Evolutionary conservation across 371 early-diverging fungal genomes (phyloP), one percentile per base, ranked within the genome.

Genomic region (Paraphysoderma sedebokerense): DNA sequence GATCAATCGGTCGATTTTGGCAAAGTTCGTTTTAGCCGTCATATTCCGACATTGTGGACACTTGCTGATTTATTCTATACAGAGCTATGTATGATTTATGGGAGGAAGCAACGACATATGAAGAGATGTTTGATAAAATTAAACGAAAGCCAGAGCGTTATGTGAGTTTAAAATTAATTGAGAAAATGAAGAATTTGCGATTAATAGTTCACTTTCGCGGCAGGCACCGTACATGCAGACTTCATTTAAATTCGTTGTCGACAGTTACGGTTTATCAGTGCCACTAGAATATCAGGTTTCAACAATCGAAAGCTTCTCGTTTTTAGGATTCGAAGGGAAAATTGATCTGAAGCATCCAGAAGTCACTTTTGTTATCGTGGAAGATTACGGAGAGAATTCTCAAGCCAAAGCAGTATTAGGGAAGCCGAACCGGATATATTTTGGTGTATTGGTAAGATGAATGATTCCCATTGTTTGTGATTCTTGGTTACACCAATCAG

Each of bases 281-380:
- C 52, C 73, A 15, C 61, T 68, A 15, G 56, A 74, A 42, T 72
- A 85, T 40, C 87, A 93, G 57, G 52, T 88, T 0, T 61, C 58
- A 0, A 67, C 79, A 20, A 92, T 96, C 54, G 76, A 96, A 52
- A 63, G 56, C 17, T 85, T 89, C 53, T 51, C 77, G 6, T 92
- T 79, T 55, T 58, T 90, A 15, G 76, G 66, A 29, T 83, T 81
- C 49, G 44, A 72, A 30, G 92, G 92, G 0, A 62, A 66, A 26
- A 87, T 96, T 41, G 72, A 81, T 32, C 66, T 96, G 66, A 82
- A 82, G 51, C 74, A 68, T n/a, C 87, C 96, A 2, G 69, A 83
- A 32, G 77, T 67, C 0, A 74, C 76, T 28, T 89, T 92, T 59
- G 55, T 65, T 23, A 72, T 84, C 1, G 63, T 80, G 40, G 89